Percentiles rank a stretch among this genome's conserved stretches.
Conservation (phyloP, 768 basidiomycete genomes). For the Tephrocybe rancida region DNA sequence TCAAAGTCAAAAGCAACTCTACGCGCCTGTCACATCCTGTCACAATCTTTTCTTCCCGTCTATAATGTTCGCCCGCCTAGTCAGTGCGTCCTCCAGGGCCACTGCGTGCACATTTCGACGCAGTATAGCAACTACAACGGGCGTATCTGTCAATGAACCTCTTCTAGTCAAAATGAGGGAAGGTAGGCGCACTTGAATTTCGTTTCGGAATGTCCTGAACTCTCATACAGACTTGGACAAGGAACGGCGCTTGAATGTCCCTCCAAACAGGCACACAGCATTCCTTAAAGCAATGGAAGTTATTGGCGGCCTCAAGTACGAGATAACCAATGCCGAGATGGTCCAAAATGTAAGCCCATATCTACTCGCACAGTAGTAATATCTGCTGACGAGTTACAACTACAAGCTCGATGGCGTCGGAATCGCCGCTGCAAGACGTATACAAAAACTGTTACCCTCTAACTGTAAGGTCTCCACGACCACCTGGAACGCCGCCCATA, state of each 20-base stretch:
- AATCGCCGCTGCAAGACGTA: conserved; percentile 39
- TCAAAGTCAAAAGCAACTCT: background rate
- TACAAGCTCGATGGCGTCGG: conserved; percentile 34
- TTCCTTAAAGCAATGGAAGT: conserved; percentile 1
- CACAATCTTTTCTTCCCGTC: background rate
- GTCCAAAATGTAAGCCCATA: background rate
- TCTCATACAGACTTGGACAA: background rate
- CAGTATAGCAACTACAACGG: background rate
- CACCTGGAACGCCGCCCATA: background rate
- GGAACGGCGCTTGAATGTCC: background rate
- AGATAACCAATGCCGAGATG: conserved; percentile 3
- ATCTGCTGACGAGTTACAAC: too few species aligned
- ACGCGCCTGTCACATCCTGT: background rate
- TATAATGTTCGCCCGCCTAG: background rate
- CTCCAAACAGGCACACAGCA: background rate
- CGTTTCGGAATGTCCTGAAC: background rate
- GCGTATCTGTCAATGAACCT: background rate
- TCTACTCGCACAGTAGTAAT: background rate
- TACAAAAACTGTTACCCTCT: conserved; percentile 35
- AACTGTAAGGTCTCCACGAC: conserved; percentile 12
- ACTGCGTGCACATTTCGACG: background rate
- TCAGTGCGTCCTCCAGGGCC: background rate
- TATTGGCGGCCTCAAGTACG: conserved; percentile 5
- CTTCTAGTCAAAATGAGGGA: background rate
- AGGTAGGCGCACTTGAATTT: background rate